These are phyloP conservation scores for Hyphopichia buzzinii DNA, from an alignment of 1,139 yeast species.

Conservation along the genomic window DNA sequence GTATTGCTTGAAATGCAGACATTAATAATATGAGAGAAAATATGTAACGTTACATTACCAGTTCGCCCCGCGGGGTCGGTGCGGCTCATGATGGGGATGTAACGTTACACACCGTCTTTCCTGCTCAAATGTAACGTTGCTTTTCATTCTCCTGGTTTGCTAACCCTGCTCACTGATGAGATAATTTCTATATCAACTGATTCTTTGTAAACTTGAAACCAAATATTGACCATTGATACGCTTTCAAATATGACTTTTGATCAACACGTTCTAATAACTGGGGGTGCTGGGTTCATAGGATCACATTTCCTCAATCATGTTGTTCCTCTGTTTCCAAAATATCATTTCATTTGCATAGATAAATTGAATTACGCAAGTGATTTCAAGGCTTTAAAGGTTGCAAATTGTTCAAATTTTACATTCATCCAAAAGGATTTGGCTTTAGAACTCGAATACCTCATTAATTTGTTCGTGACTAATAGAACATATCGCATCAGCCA, in stretches of 20 bases:
- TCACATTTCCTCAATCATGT: slow-evolving; percentile 46
- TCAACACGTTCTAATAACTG: slow-evolving; percentile 44
- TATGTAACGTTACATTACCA: no score
- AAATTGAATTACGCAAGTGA: slow-evolving; percentile 38
- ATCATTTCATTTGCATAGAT: slow-evolving; percentile 47
- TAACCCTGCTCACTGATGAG: no score
- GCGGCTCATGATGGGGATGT: no score
- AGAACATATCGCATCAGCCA: slow-evolving; percentile 16
- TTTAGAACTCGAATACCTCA: slow-evolving; percentile 18
- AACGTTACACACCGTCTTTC: no score
- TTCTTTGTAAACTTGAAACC: no score
- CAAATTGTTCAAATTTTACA: slow-evolving; percentile 18
- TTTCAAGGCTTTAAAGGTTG: slow-evolving; percentile 23
- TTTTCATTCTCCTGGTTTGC: no score
- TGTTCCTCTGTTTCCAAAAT: slow-evolving; percentile 35
- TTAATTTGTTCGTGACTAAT: slow-evolving; percentile 3
- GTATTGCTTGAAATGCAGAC: no score
- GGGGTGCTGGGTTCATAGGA: slow-evolving; percentile 63
- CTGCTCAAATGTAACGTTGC: no score
- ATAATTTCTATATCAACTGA: no score
- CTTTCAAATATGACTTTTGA: slow-evolving; percentile 10
- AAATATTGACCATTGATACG: no score
- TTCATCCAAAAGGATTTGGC: slow-evolving; percentile 39
- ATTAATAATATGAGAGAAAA: no score
- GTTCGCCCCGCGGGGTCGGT: no score